Base-by-base conservation (phyloP, 176 grass and related monocot genomes). In the Oryza glumipatula region DNA sequence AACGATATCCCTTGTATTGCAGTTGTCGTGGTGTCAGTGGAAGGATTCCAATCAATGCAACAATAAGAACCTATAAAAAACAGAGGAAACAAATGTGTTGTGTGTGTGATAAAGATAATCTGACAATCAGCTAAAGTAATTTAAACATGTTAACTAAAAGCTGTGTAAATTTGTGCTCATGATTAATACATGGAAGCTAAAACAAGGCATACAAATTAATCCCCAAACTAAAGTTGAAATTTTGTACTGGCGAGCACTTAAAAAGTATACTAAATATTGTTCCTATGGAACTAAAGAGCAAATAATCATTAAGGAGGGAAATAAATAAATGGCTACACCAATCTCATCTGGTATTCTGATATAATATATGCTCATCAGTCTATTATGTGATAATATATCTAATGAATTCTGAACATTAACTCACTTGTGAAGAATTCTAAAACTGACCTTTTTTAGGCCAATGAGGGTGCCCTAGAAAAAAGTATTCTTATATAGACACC, bases 1-100 rank as follows among this genome's bases (percentile, higher is more conserved):
- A 88, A 65, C 90, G 63, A 73, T 96, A 94, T 45, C 86, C 90
- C 82, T 99, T 99, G 79, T 89, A 82, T 41, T 86, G 92, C 19
- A 96, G 81, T 60, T 90, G 73, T 89, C 64, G 87, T 5, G 97
- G 82, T 81, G 89, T 79, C 45, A 99, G 35, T 47, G 97, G 97
- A 86, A 99, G 84, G 65, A 99, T 92, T 39, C 91, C 89, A 81
- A 99, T 88, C 85, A 99, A 44, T 41, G 93, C 88, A 85, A 96
- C 86, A 79, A 91, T 86, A 88, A 96, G 78, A 14, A 99, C 90
- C 97, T 99, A 58, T 33, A 10, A 86, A 16, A 52, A 82, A 76
- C 84, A 76, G 9, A 61, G 80, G 13, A 73, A 86, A 66, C 15
- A 66, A 70, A 82, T 66, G 30, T 32, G 30, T 32, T 32, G 30